Conservation (phyloP, 768 basidiomycete genomes). For the Mycena olivaceomarginata region DNA sequence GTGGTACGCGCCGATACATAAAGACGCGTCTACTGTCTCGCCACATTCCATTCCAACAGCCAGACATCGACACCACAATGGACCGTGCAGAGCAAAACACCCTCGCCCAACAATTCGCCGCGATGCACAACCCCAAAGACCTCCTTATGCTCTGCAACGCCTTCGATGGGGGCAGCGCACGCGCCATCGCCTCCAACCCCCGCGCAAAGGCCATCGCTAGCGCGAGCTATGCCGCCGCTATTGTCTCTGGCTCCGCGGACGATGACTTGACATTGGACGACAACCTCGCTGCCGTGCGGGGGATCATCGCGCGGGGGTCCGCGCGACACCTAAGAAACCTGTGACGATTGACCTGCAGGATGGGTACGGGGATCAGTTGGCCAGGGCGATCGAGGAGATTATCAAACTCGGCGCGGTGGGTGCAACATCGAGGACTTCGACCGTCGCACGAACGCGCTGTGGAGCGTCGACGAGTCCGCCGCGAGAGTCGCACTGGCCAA, state of each 20-base stretch:
- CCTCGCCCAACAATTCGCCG: conserved; percentile 28
- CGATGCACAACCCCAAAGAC: conserved; percentile 34
- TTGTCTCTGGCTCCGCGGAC: conserved; percentile 7
- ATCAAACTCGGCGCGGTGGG: conserved; percentile 37
- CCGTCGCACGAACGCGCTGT: conserved; percentile 20
- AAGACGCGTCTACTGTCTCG: not conserved
- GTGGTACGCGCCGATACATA: not conserved
- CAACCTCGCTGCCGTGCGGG: conserved; percentile 21
- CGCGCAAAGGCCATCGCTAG: conserved; percentile 32
- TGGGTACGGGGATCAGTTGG: conserved; percentile 34
- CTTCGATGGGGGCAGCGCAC: conserved; percentile 34
- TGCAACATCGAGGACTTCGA: conserved; percentile 31
- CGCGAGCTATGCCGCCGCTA: conserved; percentile 29
- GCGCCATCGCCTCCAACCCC: conserved; percentile 18
- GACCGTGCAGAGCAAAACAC: conserved; percentile 24
- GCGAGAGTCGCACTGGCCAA: conserved; percentile 14
- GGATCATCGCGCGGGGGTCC: conserved; percentile 17
- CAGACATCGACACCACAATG: conserved; percentile 1
- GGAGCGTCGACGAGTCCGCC: conserved; percentile 9
- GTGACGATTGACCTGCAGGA: conserved; percentile 41
- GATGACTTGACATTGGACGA: conserved; percentile 35
- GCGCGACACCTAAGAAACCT: conserved; percentile 23
- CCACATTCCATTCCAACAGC: not conserved
- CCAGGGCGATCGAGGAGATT: conserved; percentile 10
- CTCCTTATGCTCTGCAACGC: conserved; percentile 37